Evolutionary conservation across 2,329 filamentous ascomycete genomes (phyloP).

Genomic region (Samsoniella hepiali): DNA sequence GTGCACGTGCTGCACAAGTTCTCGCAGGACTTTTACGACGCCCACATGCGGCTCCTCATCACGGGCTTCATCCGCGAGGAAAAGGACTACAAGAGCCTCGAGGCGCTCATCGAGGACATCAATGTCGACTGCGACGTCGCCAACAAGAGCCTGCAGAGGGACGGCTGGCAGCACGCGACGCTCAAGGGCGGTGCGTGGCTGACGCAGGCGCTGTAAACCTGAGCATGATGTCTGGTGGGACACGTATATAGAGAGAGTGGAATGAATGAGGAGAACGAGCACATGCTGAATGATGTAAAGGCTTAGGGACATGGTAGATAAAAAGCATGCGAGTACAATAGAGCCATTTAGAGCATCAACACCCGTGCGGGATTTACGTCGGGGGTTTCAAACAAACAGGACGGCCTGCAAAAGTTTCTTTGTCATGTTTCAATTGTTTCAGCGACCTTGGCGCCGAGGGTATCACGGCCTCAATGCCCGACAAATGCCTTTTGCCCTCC

Average conservation of each 20-base stretch:
- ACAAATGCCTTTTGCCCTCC: neutral
- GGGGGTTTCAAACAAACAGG: too few relatives aligned
- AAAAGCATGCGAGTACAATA: neutral
- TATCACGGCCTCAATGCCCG: neutral
- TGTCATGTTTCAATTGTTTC: slow-evolving; percentile 7
- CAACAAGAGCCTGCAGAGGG: slow-evolving; percentile 64
- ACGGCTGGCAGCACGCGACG: slow-evolving; percentile 51
- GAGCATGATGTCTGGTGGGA: too few relatives aligned
- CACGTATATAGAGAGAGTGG: neutral
- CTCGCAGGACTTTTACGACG: slow-evolving; percentile 77
- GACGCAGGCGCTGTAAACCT: neutral
- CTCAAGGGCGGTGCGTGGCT: slow-evolving; percentile 40
- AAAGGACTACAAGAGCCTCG: slow-evolving; percentile 79
- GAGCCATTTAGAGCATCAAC: neutral
- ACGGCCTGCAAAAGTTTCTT: neutral
- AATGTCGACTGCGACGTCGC: slow-evolving; percentile 83
- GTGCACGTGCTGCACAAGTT: slow-evolving; percentile 85
- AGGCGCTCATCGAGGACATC: slow-evolving; percentile 86
- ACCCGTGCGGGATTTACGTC: neutral
- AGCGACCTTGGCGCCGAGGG: slow-evolving; percentile 7
- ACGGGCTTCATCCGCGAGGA: slow-evolving; percentile 87
- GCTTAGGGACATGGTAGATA: neutral
- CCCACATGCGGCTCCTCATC: slow-evolving; percentile 73
- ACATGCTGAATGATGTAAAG: neutral
- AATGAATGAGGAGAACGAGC: neutral